A percentile compares a stretch with the other conserved stretches of the same genome.
phyloP scores from a whole-genome alignment of 2,329 filamentous ascomycete species.

The Hymenoscyphus scutula region DNA sequence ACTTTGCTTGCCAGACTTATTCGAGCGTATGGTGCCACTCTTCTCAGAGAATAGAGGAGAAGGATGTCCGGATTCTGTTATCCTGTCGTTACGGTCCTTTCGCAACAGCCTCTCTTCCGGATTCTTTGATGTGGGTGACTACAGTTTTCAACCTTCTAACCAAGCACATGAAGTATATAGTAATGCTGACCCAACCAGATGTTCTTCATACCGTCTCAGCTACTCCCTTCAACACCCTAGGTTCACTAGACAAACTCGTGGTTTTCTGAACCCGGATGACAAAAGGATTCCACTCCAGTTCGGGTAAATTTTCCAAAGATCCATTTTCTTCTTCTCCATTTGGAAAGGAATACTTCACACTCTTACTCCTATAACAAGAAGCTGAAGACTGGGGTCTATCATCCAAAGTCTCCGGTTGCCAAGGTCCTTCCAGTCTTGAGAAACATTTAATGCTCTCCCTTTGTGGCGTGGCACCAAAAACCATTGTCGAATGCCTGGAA shows the following conservation, averaged over 20 bases:
- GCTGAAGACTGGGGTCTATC: background rate
- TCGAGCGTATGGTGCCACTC: no score
- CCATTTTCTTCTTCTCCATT: background rate
- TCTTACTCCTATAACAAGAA: slow-evolving; percentile 3
- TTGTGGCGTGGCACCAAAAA: background rate
- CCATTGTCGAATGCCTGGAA: background rate
- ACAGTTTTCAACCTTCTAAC: no score
- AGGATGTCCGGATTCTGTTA: no score
- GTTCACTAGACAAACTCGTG: slow-evolving; percentile 4
- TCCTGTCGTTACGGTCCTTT: no score
- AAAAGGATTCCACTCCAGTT: background rate
- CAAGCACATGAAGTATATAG: no score
- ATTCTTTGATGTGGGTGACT: no score
- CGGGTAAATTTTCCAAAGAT: background rate
- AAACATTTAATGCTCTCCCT: background rate
- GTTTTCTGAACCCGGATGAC: slow-evolving; percentile 9
- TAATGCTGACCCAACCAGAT: no score
- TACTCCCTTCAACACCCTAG: background rate
- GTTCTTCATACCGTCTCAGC: background rate
- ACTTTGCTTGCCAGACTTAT: no score
- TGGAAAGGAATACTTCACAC: background rate
- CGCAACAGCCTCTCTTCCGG: no score
- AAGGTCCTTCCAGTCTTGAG: background rate
- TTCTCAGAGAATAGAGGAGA: no score
- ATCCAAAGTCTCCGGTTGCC: background rate